Evolutionary conservation across 2,329 filamentous ascomycete species (phyloP), one percentile per base, ranked within the genome.

Genomic region (Didymella keratinophila): DNA sequence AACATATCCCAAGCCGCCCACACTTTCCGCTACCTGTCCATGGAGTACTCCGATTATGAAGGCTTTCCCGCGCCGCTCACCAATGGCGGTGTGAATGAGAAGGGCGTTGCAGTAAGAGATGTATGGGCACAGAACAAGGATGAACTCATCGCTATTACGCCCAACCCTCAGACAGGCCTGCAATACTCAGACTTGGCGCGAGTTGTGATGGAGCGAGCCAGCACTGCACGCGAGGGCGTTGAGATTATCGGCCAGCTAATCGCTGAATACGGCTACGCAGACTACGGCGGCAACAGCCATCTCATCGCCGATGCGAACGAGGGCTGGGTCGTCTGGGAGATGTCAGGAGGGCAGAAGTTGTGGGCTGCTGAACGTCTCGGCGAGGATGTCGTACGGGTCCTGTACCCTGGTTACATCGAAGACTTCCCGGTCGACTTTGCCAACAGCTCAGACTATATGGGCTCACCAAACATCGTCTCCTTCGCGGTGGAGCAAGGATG

Each of bases 31-130:
- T 77, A 76, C 44, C 60, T 76, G 1, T 76, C 74, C 1, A 77
- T 77, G 74, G 75, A 76, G 25, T 76, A 76, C 59, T 73, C 69
- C 0, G 62, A 80, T 61, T 80, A 73, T 32, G 76, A 79, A 58
- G 78, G 79, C 0, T 80, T 81, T 50, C 78, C 78, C 0, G 76
- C 78, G 27, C 78, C 78, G 2, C 69, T 80, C 30, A 80, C 78
- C 21, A 80, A 80, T 55, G 78, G 78, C n/a, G 78, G 78, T 11
- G 63, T 80, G 0, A 80, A 79, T 44, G 78, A 79, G 56, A 75
- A 74, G 50, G 77, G 78, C 27, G 71, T 80, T 18, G 73, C 75
- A 32, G 78, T 80, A 3, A 68, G 78, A 10, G 78, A 80, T 49
- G 76, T 80, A 6, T 80, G 78, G 78, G 76, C 78, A 6, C 69